A percentile compares a stretch with the other conserved stretches of the same genome.
These are phyloP conservation scores for Flaveria linearis DNA, from an alignment of 129 eudicot species.

Conservation along the genomic window DNA sequence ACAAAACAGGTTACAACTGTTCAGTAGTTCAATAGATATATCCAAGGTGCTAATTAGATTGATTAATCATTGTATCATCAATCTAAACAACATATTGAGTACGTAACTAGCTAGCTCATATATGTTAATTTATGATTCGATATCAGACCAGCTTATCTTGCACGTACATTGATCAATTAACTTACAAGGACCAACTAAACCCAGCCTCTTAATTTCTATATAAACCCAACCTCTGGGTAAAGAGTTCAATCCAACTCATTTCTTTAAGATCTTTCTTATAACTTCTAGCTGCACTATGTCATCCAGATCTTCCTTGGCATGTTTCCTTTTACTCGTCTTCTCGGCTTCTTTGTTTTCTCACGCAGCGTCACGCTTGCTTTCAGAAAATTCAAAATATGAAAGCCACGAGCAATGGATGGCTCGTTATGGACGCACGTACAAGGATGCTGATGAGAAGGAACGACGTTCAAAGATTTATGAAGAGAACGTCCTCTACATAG, in stretches of 20 bases:
- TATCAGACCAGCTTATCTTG: background rate
- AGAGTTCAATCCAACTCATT: constrained; percentile 9
- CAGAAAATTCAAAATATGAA: background rate
- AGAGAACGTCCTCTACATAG: constrained; percentile 33
- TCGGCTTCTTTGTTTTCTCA: constrained; percentile 28
- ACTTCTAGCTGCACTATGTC: constrained; percentile 30
- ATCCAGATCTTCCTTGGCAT: constrained; percentile 4
- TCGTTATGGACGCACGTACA: constrained; percentile 37
- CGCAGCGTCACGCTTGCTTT: constrained; percentile 27
- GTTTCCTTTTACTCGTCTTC: constrained; percentile 26
- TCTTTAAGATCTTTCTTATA: constrained; percentile 36
- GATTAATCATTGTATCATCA: background rate
- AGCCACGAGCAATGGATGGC: constrained; percentile 44
- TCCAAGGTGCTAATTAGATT: background rate
- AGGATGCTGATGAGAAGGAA: constrained; percentile 31
- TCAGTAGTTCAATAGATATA: background rate
- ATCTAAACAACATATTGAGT: background rate
- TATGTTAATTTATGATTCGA: background rate
- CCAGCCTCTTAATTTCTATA: background rate
- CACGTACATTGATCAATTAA: background rate
- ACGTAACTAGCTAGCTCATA: background rate
- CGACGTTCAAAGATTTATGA: constrained; percentile 30
- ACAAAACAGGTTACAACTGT: background rate
- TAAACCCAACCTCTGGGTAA: background rate
- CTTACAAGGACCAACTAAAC: background rate